Conservation (phyloP, 2,329 filamentous ascomycete species). For the Xylariales sp. region DNA sequence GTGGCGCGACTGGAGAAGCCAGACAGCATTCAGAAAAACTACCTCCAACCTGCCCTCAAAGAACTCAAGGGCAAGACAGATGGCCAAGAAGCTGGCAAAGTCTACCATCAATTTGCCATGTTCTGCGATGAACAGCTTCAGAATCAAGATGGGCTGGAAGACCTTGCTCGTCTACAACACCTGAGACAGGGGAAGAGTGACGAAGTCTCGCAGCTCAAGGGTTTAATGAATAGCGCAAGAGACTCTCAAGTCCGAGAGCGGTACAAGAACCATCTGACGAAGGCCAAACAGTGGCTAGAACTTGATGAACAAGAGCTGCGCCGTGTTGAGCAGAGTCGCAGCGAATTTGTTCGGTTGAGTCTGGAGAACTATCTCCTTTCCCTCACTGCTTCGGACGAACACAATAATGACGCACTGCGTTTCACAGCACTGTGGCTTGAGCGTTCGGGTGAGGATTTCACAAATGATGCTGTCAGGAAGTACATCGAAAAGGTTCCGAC, state of each 20-base stretch:
- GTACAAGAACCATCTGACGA: conserved; percentile 58
- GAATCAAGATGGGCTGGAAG: conserved; percentile 77
- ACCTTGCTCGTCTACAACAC: conserved; percentile 74
- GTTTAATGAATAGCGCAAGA: conserved; percentile 45
- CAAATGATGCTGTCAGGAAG: conserved; percentile 70
- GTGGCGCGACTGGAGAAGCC: conserved; percentile 88
- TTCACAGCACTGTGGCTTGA: conserved; percentile 96
- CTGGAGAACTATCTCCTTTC: conserved; percentile 90
- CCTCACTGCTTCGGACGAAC: conserved; percentile 77
- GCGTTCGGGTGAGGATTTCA: conserved; percentile 67
- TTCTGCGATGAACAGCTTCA: conserved; percentile 95
- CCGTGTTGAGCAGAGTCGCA: conserved; percentile 69
- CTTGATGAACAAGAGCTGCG: conserved; percentile 84
- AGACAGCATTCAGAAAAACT: conserved; percentile 81
- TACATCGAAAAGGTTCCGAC: conserved; percentile 74
- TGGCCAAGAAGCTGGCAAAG: conserved; percentile 73
- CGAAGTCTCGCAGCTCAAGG: conserved; percentile 71
- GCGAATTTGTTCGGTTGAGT: conserved; percentile 80
- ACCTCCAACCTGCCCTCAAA: conserved; percentile 77
- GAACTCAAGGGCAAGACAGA: conserved; percentile 67
- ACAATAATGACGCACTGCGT: conserved; percentile 83
- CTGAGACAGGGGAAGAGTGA: conserved; percentile 75
- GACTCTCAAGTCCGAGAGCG: conserved; percentile 50
- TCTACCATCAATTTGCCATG: conserved; percentile 89
- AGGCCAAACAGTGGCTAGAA: conserved; percentile 83